Conservation (phyloP, 805 yeast species). For the Ogataea pignaliae region DNA sequence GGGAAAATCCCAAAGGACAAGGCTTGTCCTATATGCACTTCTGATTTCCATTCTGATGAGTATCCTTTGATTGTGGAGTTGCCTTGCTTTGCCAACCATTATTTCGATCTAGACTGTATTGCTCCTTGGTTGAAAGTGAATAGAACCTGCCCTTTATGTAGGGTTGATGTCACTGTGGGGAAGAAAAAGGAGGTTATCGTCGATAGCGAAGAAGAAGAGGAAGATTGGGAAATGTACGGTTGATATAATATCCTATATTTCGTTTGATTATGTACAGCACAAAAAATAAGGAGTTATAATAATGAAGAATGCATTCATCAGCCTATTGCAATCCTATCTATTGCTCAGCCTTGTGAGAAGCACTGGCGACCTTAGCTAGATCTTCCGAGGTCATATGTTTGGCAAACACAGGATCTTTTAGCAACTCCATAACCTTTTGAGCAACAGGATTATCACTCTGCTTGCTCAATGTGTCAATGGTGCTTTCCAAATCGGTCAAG, state of each 20-base stretch:
- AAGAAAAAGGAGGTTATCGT: constrained; percentile 33
- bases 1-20: constrained; percentile 43
- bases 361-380: constrained; percentile 1
- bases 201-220: constrained; percentile 59
- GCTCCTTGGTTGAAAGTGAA: constrained; percentile 81
- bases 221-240: constrained; percentile 79
- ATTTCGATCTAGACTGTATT: constrained; percentile 85
- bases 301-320: too few relatives aligned
- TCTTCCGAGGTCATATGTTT: constrained; percentile 37
- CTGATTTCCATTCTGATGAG: constrained; percentile 61
- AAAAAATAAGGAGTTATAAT: neutral
- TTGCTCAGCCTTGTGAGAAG: neutral
- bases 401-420: constrained; percentile 67
- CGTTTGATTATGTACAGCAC: neutral
- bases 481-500: constrained; percentile 18
- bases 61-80: constrained; percentile 77
- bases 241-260: constrained; percentile 18
- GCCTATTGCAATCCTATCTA: too few relatives aligned
- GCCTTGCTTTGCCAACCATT: constrained; percentile 64
- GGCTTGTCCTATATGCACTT: constrained; percentile 83
- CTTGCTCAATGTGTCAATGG: constrained; percentile 20
- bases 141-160: constrained; percentile 80
- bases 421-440: constrained; percentile 63
- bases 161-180: constrained; percentile 61
- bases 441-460: constrained; percentile 42